A percentile compares a stretch with the other conserved stretches of the same genome.
phyloP scores from a whole-genome alignment of 2,329 filamentous ascomycete genomes.

The Gnomoniopsis smithogilvyi region DNA sequence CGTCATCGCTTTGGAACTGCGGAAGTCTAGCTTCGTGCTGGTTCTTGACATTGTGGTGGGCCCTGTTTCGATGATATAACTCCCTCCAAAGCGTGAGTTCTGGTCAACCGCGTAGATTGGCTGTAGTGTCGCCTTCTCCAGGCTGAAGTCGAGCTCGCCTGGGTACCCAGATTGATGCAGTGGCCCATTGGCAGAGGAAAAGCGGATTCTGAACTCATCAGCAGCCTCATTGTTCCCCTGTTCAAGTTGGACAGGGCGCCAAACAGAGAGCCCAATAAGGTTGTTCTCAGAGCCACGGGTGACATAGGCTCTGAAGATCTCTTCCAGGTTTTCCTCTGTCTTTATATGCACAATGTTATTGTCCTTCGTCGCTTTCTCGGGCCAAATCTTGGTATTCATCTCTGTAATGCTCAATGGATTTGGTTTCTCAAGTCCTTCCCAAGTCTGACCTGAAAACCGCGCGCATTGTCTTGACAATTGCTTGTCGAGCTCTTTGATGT shows the following conservation, averaged over 20 bases:
- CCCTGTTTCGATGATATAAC: background rate
- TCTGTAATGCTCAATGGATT: background rate
- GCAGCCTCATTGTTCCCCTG: background rate
- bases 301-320: background rate
- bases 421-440: background rate
- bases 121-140: background rate
- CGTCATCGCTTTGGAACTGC: constrained; percentile 23
- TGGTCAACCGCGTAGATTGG: background rate
- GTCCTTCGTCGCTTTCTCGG: background rate
- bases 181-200: background rate
- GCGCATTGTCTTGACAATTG: constrained; percentile 25
- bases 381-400: background rate
- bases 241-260: background rate
- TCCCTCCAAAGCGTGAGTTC: background rate
- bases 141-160: background rate
- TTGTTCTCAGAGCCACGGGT: background rate
- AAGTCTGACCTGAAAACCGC: constrained; percentile 22
- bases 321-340: background rate
- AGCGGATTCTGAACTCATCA: background rate
- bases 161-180: background rate
- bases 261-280: background rate
- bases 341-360: background rate
- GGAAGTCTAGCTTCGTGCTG: constrained; percentile 26
- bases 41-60: background rate
- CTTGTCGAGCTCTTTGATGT: constrained; percentile 29